Conservation (phyloP, 179 eudicot species). For the Carnegiea gigantea region DNA sequence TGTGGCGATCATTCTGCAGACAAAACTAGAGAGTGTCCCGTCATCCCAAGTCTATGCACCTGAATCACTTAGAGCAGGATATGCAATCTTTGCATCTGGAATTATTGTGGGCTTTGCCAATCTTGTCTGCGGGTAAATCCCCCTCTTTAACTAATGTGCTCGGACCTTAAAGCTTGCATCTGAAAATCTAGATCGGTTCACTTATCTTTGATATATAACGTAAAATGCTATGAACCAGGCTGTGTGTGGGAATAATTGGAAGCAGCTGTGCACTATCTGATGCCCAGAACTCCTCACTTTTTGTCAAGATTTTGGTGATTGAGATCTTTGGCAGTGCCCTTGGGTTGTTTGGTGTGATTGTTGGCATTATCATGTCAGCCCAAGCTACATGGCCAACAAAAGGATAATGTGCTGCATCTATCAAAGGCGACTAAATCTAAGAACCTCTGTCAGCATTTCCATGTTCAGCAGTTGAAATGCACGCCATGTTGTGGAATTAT, state of each 20-base stretch:
- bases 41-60: slow-evolving; percentile 59
- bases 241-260: slow-evolving; percentile 95
- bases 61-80: slow-evolving; percentile 94
- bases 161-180: background rate
- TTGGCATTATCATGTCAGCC: slow-evolving; percentile 97
- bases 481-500: slow-evolving; percentile 18
- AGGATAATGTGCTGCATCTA: slow-evolving; percentile 21
- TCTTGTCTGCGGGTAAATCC: slow-evolving; percentile 88
- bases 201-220: background rate
- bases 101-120: slow-evolving; percentile 96
- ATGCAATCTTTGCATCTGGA: slow-evolving; percentile 91
- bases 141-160: background rate
- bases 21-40: slow-evolving; percentile 93
- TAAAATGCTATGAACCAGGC: slow-evolving; percentile 35
- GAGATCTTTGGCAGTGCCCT: slow-evolving; percentile 99
- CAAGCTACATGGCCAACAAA: slow-evolving; percentile 94
- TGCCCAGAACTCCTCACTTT: slow-evolving; percentile 95
- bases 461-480: slow-evolving; percentile 25
- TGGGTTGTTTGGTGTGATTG: slow-evolving; percentile 95
- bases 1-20: slow-evolving; percentile 96
- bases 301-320: slow-evolving; percentile 92
- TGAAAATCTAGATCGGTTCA: background rate
- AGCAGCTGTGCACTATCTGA: slow-evolving; percentile 99
- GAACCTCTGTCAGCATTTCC: slow-evolving; percentile 13
- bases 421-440: slow-evolving; percentile 15